Conservation (phyloP, 352 stramenopile species). For the Phytophthora ohioensis region DNA sequence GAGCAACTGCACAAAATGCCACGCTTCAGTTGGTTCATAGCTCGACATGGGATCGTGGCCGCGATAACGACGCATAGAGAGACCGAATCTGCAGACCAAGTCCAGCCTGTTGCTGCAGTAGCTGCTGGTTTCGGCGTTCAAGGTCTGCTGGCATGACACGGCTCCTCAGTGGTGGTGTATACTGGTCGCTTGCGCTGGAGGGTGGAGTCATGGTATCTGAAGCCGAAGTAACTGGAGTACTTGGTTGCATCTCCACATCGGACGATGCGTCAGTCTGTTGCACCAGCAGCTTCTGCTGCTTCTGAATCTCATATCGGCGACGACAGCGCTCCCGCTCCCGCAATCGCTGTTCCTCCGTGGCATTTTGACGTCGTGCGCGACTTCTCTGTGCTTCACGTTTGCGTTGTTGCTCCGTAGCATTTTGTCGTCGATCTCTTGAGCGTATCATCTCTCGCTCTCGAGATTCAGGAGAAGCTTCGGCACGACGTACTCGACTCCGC, state of each 20-base stretch:
- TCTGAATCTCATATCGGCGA: slow-evolving; percentile 70
- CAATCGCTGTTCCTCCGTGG: slow-evolving; percentile 65
- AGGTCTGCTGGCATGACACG: slow-evolving; percentile 31
- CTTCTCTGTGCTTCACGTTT: slow-evolving; percentile 69
- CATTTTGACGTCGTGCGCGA: slow-evolving; percentile 60
- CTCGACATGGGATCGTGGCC: slow-evolving; percentile 5
- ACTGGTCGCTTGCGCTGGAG: slow-evolving; percentile 18
- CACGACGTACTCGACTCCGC: slow-evolving; percentile 55
- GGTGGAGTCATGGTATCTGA: slow-evolving; percentile 14
- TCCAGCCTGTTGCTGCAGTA: slow-evolving; percentile 37
- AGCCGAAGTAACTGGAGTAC: slow-evolving; percentile 1
- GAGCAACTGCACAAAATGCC: too few species aligned
- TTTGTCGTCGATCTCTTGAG: slow-evolving; percentile 62
- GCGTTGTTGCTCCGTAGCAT: slow-evolving; percentile 74
- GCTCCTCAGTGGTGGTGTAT: slow-evolving; percentile 11
- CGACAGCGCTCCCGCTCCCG: slow-evolving; percentile 76
- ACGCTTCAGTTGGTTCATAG: neutral
- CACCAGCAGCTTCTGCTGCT: slow-evolving; percentile 38
- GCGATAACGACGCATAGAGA: slow-evolving; percentile 43
- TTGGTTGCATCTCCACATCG: slow-evolving; percentile 8
- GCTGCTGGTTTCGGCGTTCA: slow-evolving; percentile 29
- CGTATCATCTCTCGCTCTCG: slow-evolving; percentile 65
- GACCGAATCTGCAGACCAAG: slow-evolving; percentile 35
- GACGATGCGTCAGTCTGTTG: slow-evolving; percentile 18
- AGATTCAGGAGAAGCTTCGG: slow-evolving; percentile 54